These are phyloP conservation scores for Petunia axillaris DNA, from an alignment of 257 asterid genomes.

Conservation along the genomic window DNA sequence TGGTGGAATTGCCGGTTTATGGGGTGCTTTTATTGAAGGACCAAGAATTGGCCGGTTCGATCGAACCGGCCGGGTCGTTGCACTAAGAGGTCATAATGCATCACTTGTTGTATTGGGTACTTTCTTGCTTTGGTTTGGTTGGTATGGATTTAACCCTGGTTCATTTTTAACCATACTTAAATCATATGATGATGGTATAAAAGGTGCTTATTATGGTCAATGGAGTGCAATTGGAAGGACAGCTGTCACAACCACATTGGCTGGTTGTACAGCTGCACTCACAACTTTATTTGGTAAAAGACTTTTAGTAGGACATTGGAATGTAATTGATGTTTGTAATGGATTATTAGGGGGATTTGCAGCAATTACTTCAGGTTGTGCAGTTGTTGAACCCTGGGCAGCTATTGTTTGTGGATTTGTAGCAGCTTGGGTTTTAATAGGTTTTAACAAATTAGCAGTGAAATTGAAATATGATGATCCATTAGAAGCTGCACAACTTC, in stretches of 20 bases:
- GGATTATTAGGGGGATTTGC: conserved; percentile 92
- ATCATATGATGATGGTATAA: conserved; percentile 35
- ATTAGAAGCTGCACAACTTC: conserved; percentile 91
- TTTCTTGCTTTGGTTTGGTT: conserved; percentile 81
- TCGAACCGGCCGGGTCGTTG: conserved; percentile 71
- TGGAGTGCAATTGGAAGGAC: conserved; percentile 97
- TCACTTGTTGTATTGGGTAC: conserved; percentile 75
- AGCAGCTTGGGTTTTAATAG: conserved; percentile 81
- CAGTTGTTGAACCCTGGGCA: conserved; percentile 98
- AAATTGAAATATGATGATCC: conserved; percentile 74
- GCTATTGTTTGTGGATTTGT: conserved; percentile 86
- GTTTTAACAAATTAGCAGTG: conserved; percentile 66
- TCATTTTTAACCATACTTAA: conserved; percentile 58
- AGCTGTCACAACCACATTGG: conserved; percentile 87
- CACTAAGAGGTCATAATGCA: conserved; percentile 78
- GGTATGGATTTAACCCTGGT: conserved; percentile 96
- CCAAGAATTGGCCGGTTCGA: conserved; percentile 88
- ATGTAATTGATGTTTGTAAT: conserved; percentile 86
- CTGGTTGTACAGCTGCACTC: conserved; percentile 91
- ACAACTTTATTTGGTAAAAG: conserved; percentile 81
- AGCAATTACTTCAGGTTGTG: conserved; percentile 88
- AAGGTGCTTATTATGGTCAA: conserved; percentile 68
- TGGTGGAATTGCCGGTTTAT: conserved; percentile 85
- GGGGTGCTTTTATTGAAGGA: conserved; percentile 81
- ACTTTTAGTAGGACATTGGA: conserved; percentile 82